Evolutionary conservation across 805 yeast genomes (phyloP), one percentile per base, ranked within the genome.

Genomic region (Metschnikowia henanensis): DNA sequence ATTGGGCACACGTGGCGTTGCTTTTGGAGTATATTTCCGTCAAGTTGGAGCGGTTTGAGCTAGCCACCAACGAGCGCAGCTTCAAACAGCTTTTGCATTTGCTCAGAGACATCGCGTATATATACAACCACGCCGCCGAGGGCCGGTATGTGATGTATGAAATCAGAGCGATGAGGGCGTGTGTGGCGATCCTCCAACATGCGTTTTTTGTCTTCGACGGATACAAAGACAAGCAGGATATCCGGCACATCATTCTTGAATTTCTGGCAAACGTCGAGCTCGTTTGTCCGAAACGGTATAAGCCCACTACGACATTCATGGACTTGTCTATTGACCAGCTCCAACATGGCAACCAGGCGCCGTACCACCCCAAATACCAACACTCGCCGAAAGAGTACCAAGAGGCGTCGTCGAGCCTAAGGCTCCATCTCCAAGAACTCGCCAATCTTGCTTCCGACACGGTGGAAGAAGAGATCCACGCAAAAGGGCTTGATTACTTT

Each of bases 131-230:
- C 21, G 20, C 39, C 15, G 18, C 30, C 4, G 35, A 45, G 5
- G 16, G 43, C 7, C 13, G 37, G 16, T 42, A 37, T 30, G 22
- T 36, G 9, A 25, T 44, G 41, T 17, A 39, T 30, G 41, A 42
- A 26, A 30, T 36, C 34, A 18, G 49, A 46, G 47, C 45, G 4
- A 21, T 42, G 15, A 12, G 15, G 8, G 34, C 37, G 1, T 38
- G 49, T 25, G 20, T 28, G 2, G 30, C 36, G 10, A 57, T 68
- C 3, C 46, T 64, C 13, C 29, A 35, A 10, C 42, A 57, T 26
- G 43, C 63, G 6, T 52, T 37, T 25, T 38, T 50, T 4, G 21
- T 61, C 2, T 68, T 57, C 49, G 68, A 66, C 21, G 76, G 76
- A 1, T 71, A 58, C 44, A 60, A 57, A 32, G 76, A 71, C 25